Evolutionary conservation across 2,329 filamentous ascomycete species (phyloP).

Genomic region (Colletotrichum euphorbiae): DNA sequence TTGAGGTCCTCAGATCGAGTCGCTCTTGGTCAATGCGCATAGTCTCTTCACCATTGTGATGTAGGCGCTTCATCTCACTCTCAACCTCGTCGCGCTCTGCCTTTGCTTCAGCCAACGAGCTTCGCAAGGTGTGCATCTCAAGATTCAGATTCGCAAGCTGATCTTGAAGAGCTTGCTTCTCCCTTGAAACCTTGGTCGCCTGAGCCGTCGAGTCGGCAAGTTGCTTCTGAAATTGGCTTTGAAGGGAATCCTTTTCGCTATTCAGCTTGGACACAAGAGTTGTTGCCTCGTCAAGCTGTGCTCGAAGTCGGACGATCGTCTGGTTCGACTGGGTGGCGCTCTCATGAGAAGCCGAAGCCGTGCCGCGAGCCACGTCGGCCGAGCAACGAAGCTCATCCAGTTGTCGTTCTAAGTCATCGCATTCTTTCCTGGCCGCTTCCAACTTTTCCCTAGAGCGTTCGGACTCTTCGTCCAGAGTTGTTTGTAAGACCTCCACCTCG

Average conservation of each 20-base stretch:
- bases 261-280: conserved; percentile 37
- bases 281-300: conserved; percentile 37
- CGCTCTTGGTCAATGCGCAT: conserved; percentile 76
- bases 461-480: conserved; percentile 72
- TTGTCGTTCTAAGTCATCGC: conserved; percentile 57
- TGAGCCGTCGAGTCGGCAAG: conserved; percentile 69
- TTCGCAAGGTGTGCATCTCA: conserved; percentile 69
- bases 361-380: conserved; percentile 35
- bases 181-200: conserved; percentile 66
- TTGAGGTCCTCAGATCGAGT: conserved; percentile 74
- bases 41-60: conserved; percentile 67
- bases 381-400: conserved; percentile 50
- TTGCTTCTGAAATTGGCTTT: conserved; percentile 65
- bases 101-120: conserved; percentile 67
- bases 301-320: conserved; percentile 48
- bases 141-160: conserved; percentile 68
- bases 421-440: conserved; percentile 57
- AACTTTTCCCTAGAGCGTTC: conserved; percentile 66
- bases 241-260: conserved; percentile 53
- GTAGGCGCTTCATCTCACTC: conserved; percentile 66
- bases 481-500: conserved; percentile 79
- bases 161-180: conserved; percentile 73
- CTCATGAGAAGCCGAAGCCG: conserved; percentile 35
- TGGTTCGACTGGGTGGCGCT: conserved; percentile 44
- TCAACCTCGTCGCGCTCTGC: conserved; percentile 76